Evolutionary conservation across 1,139 yeast genomes (phyloP).

Genomic region (Yamadazyma epiphylla): DNA sequence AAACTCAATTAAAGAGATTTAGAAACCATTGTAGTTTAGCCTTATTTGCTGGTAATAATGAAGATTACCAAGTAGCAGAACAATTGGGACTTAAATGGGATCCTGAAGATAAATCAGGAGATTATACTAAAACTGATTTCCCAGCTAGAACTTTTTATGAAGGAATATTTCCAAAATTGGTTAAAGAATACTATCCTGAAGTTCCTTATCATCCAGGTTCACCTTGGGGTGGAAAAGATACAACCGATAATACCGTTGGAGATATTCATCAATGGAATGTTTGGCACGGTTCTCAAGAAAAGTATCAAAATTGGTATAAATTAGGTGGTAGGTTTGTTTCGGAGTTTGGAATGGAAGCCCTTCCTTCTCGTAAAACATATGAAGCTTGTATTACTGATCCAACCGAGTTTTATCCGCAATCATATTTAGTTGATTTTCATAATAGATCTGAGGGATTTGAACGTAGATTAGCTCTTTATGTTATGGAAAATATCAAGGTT

Average conservation of each 20-base stretch:
- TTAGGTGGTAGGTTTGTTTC: conserved; percentile 40
- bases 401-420: conserved; percentile 31
- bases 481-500: conserved; percentile 37
- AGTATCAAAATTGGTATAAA: conserved; percentile 38
- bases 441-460: conserved; percentile 43
- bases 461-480: conserved; percentile 38
- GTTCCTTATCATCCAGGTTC: conserved; percentile 40
- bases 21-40: conserved; percentile 31
- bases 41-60: conserved; percentile 41
- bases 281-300: conserved; percentile 43
- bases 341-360: conserved; percentile 45
- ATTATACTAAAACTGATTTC: conserved; percentile 27
- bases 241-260: conserved; percentile 33
- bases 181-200: conserved; percentile 15
- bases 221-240: conserved; percentile 34
- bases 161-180: conserved; percentile 24
- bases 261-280: conserved; percentile 49
- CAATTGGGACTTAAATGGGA: conserved; percentile 25
- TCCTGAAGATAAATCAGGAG: conserved; percentile 20
- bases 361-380: conserved; percentile 27
- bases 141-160: conserved; percentile 42
- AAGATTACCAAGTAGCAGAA: conserved; percentile 44
- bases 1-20: conserved; percentile 30
- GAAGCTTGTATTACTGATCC: conserved; percentile 24
- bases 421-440: conserved; percentile 32